Evolutionary conservation across 1,284 basidiomycete species (phyloP).

Genomic region (Cutaneotrichosporon dermatis): DNA sequence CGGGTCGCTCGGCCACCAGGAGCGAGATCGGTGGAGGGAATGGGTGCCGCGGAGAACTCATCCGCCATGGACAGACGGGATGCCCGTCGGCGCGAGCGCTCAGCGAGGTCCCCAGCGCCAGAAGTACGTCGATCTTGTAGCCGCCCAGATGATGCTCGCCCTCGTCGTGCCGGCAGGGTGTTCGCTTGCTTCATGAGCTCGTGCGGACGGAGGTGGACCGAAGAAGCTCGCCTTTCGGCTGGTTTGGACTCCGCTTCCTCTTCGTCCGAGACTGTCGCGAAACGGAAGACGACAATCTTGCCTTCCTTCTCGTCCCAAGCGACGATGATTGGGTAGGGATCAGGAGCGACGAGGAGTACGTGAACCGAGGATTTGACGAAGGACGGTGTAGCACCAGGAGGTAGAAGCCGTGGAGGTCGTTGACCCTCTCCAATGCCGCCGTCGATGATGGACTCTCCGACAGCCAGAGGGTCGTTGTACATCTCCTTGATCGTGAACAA

Average conservation of each 20-base stretch:
- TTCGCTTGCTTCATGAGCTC: slow-evolving; percentile 25
- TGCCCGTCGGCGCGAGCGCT: slow-evolving; percentile 29
- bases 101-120: slow-evolving; percentile 26
- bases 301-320: slow-evolving; percentile 24
- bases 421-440: slow-evolving; percentile 3
- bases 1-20: neutral
- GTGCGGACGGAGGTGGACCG: slow-evolving; percentile 23
- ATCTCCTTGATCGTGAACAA: slow-evolving; percentile 72
- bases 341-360: slow-evolving; percentile 26
- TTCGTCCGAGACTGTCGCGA: slow-evolving; percentile 16
- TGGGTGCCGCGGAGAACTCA: neutral
- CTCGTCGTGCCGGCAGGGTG: neutral
- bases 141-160: neutral
- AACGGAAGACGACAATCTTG: slow-evolving; percentile 38
- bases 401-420: neutral
- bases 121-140: slow-evolving; percentile 4
- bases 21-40: too few relatives aligned
- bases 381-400: neutral
- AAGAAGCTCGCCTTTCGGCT: neutral
- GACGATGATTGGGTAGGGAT: slow-evolving; percentile 36
- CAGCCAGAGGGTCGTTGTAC: slow-evolving; percentile 66
- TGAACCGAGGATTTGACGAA: slow-evolving; percentile 4
- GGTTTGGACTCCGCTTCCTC: neutral
- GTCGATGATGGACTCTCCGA: slow-evolving; percentile 44
- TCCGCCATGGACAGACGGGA: slow-evolving; percentile 28